Evolutionary conservation across 192 early-diverging fungal genomes (phyloP), one percentile per base, ranked within the genome.

Genomic region (Coemansia biformis): DNA sequence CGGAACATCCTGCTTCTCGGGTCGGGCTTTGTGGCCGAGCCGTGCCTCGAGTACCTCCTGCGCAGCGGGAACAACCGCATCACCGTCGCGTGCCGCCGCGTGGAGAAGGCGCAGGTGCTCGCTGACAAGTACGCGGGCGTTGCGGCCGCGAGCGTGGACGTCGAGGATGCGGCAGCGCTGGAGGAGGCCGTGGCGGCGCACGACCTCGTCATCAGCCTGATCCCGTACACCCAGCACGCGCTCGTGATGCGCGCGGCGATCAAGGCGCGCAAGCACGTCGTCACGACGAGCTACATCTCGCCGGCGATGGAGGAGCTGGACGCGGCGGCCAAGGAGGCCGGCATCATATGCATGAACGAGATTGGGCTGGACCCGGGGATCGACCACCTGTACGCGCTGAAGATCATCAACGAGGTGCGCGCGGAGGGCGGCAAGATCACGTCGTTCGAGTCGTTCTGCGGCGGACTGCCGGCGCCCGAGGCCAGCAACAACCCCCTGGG

Each of bases 361-460:
- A 92, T 99, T 59, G 96, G 96, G 41, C 76, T 99, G 30, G 96
- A 99, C 79, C 96, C 96, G 24, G 89, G 96, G 75, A 93, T 95
- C 66, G 93, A 96, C 72, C 93, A 99, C 72, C 78, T 98, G 67
- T 88, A 86, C 48, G 88, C 89, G 15, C 74, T 90, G 51, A 86
- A 92, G 75, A 87, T 86, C 46, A 93, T 98, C 60, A 82, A 92
- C 56, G 88, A 95, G 50, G 92, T 95, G 32, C 83, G 87, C 44
- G 75, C 60, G 12, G 75, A 78, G 40, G 81, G 85, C 43, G 88
- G 90, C 51, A 92, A 93, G 82, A 86, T 98, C 38, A 69, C 77
- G 19, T 82, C 84, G 8, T 99, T 97, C 72, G 76, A 87, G 38
- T 95, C 92, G 11, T 99, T 89, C 86, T 99, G 96, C 76, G 94